phyloP scores from a whole-genome alignment of 768 basidiomycete species.

The Boletus sp. region DNA sequence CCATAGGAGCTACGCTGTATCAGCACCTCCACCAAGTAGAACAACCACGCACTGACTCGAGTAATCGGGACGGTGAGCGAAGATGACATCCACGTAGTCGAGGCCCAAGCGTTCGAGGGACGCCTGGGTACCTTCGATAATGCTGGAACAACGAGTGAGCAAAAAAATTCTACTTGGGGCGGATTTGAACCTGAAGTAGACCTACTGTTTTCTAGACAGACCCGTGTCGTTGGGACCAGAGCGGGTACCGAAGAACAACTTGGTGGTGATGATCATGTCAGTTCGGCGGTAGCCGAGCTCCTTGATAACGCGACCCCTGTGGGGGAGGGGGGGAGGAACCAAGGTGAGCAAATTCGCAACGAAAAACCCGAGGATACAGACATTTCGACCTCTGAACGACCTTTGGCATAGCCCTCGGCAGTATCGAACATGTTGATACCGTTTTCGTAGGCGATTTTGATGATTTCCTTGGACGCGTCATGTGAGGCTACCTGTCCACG shows the following conservation, averaged over 20 bases:
- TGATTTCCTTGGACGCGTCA: conserved; percentile 38
- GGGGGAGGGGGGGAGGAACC: too few relatives aligned
- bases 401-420: conserved; percentile 44
- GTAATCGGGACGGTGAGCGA: conserved; percentile 50
- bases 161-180: background rate
- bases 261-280: conserved; percentile 54
- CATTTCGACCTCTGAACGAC: conserved; percentile 55
- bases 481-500: background rate
- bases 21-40: background rate
- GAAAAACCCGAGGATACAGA: conserved; percentile 4
- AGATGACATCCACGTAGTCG: conserved; percentile 50
- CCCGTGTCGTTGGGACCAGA: conserved; percentile 42
- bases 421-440: conserved; percentile 52
- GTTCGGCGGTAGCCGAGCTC: conserved; percentile 48
- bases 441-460: conserved; percentile 50
- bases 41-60: conserved; percentile 22
- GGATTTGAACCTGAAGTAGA: background rate
- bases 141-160: conserved; percentile 25
- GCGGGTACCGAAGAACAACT: conserved; percentile 55
- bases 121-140: conserved; percentile 53
- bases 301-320: conserved; percentile 51
- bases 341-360: background rate
- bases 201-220: conserved; percentile 33
- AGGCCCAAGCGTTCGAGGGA: conserved; percentile 49
- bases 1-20: conserved; percentile 37